Conservation (phyloP, 2,329 filamentous ascomycete genomes). For the Cytospora piceae region DNA sequence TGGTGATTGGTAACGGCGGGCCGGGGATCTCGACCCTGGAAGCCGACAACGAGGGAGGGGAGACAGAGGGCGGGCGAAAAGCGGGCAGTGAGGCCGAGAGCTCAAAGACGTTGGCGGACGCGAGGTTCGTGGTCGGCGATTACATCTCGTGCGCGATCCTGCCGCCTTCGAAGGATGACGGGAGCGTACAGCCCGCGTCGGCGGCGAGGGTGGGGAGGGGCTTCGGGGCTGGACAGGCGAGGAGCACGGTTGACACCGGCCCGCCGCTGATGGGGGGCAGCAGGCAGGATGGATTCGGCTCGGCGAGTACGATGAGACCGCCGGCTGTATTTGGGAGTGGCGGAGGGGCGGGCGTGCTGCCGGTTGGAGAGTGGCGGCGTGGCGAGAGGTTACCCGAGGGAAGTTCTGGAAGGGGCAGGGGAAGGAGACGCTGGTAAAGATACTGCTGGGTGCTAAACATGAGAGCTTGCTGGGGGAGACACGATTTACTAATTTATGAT, state of each 20-base stretch:
- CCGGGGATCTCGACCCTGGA: slow-evolving; percentile 46
- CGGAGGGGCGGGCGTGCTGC: slow-evolving; percentile 41
- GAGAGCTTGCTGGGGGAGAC: slow-evolving; percentile 23
- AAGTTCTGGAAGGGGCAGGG: slow-evolving; percentile 52
- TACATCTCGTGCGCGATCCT: slow-evolving; percentile 83
- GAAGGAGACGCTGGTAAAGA: slow-evolving; percentile 42
- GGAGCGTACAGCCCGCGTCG: slow-evolving; percentile 69
- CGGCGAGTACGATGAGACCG: slow-evolving; percentile 13
- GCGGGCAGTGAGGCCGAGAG: slow-evolving; percentile 59
- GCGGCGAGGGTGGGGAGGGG: slow-evolving; percentile 51
- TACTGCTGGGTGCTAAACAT: slow-evolving; percentile 43
- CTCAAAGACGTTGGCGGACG: slow-evolving; percentile 75
- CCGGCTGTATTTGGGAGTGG: slow-evolving; percentile 37
- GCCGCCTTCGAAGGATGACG: slow-evolving; percentile 70
- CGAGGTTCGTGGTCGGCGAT: slow-evolving; percentile 85
- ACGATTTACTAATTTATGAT: not conserved
- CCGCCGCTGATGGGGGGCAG: slow-evolving; percentile 33
- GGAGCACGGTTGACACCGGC: slow-evolving; percentile 24
- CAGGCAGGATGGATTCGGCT: slow-evolving; percentile 50
- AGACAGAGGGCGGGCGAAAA: slow-evolving; percentile 38
- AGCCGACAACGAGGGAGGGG: slow-evolving; percentile 43
- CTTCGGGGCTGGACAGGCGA: slow-evolving; percentile 43
- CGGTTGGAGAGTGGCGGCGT: slow-evolving; percentile 66
- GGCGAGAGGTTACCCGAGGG: slow-evolving; percentile 65
- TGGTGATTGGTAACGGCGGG: slow-evolving; percentile 71